Evolutionary conservation across 108 stramenopile genomes (phyloP).

Genomic region (Fistulifera solaris): DNA sequence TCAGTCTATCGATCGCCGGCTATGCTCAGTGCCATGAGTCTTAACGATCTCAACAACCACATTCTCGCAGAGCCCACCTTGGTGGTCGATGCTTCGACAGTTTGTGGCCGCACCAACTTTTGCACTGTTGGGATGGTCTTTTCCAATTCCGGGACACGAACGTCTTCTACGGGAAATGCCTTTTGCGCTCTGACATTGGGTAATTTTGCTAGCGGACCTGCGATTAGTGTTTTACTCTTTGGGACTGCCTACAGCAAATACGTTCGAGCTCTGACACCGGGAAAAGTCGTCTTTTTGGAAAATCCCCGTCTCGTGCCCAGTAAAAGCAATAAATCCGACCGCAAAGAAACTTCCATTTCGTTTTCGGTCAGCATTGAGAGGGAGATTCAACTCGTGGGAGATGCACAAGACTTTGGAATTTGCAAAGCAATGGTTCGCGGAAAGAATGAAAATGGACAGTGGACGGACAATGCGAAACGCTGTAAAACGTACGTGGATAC

Average conservation of each 20-base stretch:
- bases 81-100: conserved; percentile 27
- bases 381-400: conserved; percentile 55
- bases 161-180: conserved; percentile 51
- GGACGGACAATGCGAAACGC: conserved; percentile 24
- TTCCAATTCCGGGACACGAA: conserved; percentile 35
- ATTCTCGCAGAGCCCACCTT: conserved; percentile 25
- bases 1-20: conserved; percentile 32
- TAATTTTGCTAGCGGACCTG: conserved; percentile 43
- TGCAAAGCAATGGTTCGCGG: conserved; percentile 43
- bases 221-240: conserved; percentile 64
- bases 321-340: conserved; percentile 8
- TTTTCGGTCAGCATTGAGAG: conserved; percentile 47
- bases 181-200: conserved; percentile 58
- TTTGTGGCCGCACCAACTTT: conserved; percentile 31
- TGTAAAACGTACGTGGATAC: conserved; percentile 50
- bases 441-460: conserved; percentile 23
- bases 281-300: conserved; percentile 46
- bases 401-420: conserved; percentile 52
- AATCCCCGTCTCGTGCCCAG: conserved; percentile 51
- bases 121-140: conserved; percentile 49
- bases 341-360: conserved; percentile 27
- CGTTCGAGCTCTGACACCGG: conserved; percentile 19
- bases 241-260: conserved; percentile 56
- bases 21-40: conserved; percentile 34
- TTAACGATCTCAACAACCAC: conserved; percentile 12